phyloP scores from a whole-genome alignment of 2,329 filamentous ascomycete genomes.

The Trichoderma pleuroti region DNA sequence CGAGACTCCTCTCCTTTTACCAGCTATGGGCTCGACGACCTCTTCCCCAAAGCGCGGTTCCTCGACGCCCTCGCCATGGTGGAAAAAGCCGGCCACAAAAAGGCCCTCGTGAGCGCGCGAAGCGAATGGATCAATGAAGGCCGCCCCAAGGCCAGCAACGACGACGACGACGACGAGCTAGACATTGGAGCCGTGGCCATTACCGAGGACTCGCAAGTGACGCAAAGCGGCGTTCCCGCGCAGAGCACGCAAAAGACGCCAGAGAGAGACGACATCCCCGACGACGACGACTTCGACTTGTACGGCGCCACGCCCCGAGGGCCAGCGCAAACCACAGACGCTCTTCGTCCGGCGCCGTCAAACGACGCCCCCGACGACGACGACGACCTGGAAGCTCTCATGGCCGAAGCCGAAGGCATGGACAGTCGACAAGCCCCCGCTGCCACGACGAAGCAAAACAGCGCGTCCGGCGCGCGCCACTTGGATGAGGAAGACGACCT shows the following conservation, averaged over 20 bases:
- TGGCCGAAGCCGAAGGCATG: slow-evolving; percentile 45
- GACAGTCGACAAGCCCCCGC: slow-evolving; percentile 17
- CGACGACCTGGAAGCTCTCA: slow-evolving; percentile 52
- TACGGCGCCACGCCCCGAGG: slow-evolving; percentile 52
- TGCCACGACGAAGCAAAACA: not conserved
- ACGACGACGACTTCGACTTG: slow-evolving; percentile 53
- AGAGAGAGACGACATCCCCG: slow-evolving; percentile 29
- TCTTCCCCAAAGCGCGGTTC: slow-evolving; percentile 94
- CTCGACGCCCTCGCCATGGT: slow-evolving; percentile 85
- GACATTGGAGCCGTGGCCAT: not conserved
- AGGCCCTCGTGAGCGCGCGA: slow-evolving; percentile 68
- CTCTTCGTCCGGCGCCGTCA: slow-evolving; percentile 22
- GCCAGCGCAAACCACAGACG: slow-evolving; percentile 14
- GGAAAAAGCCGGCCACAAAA: slow-evolving; percentile 88
- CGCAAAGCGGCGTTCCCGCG: not conserved
- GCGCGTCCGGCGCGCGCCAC: not conserved
- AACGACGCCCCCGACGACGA: slow-evolving; percentile 40
- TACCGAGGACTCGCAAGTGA: not conserved
- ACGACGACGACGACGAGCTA: slow-evolving; percentile 33
- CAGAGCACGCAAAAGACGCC: slow-evolving; percentile 30
- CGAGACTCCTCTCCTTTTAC: slow-evolving; percentile 80
- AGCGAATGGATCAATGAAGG: slow-evolving; percentile 81
- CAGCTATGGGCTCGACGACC: slow-evolving; percentile 95
- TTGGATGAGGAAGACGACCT: slow-evolving; percentile 34
- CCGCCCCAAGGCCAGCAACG: slow-evolving; percentile 47